These are phyloP conservation scores for Amphibolis antarctica DNA, from an alignment of 106 monocot species.

Conservation along the genomic window DNA sequence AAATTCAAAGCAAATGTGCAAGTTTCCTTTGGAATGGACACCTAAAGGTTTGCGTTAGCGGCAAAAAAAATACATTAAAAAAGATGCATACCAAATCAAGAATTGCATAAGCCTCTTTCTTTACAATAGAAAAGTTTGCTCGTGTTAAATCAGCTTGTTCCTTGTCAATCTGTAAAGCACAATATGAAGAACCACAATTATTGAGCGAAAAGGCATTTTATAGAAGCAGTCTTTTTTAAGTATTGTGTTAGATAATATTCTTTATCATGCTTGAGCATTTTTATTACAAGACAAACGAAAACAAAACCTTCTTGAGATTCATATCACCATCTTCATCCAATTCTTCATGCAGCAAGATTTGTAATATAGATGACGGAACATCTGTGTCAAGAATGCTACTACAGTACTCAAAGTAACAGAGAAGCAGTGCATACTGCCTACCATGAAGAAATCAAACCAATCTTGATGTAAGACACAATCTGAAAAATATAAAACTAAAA, in stretches of 20 bases:
- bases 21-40: too few species aligned
- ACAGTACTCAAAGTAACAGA: constrained; percentile 90
- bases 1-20: too few species aligned
- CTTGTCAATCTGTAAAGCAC: constrained; percentile 47
- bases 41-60: neutral
- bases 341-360: constrained; percentile 65
- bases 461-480: neutral
- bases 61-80: neutral
- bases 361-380: constrained; percentile 65
- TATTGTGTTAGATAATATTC: neutral
- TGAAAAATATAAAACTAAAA: neutral
- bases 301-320: constrained; percentile 67
- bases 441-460: neutral
- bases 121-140: constrained; percentile 77
- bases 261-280: neutral
- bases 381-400: constrained; percentile 78
- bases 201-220: too few species aligned
- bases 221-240: too few species aligned
- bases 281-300: neutral
- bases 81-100: constrained; percentile 51
- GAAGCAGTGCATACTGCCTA: constrained; percentile 83
- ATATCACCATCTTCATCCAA: constrained; percentile 69
- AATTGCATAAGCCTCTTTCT: constrained; percentile 71
- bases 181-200: neutral
- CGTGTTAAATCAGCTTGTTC: constrained; percentile 70